A percentile compares a stretch with the other conserved stretches of the same genome.
These are phyloP conservation scores for Fragilaria radians DNA, from an alignment of 108 stramenopile species.

Conservation along the genomic window DNA sequence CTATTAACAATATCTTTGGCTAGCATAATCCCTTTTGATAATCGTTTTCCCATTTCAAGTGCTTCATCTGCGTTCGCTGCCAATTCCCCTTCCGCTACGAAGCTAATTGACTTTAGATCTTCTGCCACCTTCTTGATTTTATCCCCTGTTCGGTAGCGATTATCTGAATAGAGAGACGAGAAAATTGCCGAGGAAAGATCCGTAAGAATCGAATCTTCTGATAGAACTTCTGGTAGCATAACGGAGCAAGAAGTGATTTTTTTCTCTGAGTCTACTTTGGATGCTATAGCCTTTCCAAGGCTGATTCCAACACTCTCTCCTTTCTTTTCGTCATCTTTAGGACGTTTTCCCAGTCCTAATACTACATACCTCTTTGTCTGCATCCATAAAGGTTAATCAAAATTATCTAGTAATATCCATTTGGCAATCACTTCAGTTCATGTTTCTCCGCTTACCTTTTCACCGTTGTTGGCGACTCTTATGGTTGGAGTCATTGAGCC, in stretches of 20 bases:
- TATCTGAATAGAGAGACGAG: slow-evolving; percentile 13
- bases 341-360: slow-evolving; percentile 37
- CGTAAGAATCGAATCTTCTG: not conserved
- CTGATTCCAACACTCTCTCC: not conserved
- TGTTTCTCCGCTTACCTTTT: slow-evolving; percentile 10
- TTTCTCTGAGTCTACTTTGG: not conserved
- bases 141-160: not conserved
- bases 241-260: not conserved
- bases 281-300: not conserved
- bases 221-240: not conserved
- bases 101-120: not conserved
- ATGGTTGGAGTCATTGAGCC: slow-evolving; percentile 58
- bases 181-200: not conserved
- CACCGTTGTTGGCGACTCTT: slow-evolving; percentile 23
- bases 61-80: not conserved
- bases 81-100: not conserved
- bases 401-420: not conserved
- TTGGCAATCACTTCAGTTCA: not conserved
- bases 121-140: slow-evolving; percentile 1
- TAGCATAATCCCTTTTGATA: slow-evolving; percentile 5
- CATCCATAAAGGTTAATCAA: not conserved
- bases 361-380: slow-evolving; percentile 43
- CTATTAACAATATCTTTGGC: slow-evolving; percentile 50
- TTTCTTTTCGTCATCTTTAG: not conserved
- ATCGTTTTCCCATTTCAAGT: not conserved